Evolutionary conservation across 2,329 filamentous ascomycete genomes (phyloP).

Genomic region (Fusarium sp.): DNA sequence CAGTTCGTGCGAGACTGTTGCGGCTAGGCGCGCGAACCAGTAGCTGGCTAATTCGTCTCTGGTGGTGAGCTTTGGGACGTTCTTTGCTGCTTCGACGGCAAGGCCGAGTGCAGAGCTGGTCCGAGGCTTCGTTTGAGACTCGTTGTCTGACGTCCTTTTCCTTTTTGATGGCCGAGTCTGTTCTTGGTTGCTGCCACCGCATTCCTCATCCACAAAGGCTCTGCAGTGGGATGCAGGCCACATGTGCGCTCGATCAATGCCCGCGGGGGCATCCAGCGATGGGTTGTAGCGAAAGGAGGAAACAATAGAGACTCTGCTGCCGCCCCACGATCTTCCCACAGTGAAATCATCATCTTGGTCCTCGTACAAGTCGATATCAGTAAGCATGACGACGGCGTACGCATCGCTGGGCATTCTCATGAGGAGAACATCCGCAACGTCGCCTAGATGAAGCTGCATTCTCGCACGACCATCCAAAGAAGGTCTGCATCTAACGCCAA

Average conservation of each 20-base stretch:
- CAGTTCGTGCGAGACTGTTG: slow-evolving; percentile 70
- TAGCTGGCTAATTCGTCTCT: slow-evolving; percentile 50
- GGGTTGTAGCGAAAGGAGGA: slow-evolving; percentile 70
- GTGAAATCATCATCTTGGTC: slow-evolving; percentile 71
- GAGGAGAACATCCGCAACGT: slow-evolving; percentile 67
- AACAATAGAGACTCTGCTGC: slow-evolving; percentile 68
- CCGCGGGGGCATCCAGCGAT: slow-evolving; percentile 51
- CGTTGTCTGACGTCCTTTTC: not conserved
- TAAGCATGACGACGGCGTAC: slow-evolving; percentile 65
- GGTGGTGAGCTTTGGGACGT: slow-evolving; percentile 35
- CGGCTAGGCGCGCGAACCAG: slow-evolving; percentile 66
- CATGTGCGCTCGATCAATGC: slow-evolving; percentile 59
- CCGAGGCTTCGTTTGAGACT: not conserved
- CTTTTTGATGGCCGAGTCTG: not conserved
- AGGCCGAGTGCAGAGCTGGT: slow-evolving; percentile 44
- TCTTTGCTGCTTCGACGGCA: slow-evolving; percentile 47
- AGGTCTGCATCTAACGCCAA: slow-evolving; percentile 61
- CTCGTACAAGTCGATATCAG: slow-evolving; percentile 72
- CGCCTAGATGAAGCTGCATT: slow-evolving; percentile 66
- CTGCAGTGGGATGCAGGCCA: slow-evolving; percentile 73
- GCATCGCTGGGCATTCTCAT: slow-evolving; percentile 64
- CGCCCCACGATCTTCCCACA: slow-evolving; percentile 72
- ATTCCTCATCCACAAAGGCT: slow-evolving; percentile 56
- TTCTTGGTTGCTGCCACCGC: slow-evolving; percentile 18
- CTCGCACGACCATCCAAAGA: slow-evolving; percentile 57